Conservation (phyloP, 208 protist species). For the Leishmania lainsoni region DNA sequence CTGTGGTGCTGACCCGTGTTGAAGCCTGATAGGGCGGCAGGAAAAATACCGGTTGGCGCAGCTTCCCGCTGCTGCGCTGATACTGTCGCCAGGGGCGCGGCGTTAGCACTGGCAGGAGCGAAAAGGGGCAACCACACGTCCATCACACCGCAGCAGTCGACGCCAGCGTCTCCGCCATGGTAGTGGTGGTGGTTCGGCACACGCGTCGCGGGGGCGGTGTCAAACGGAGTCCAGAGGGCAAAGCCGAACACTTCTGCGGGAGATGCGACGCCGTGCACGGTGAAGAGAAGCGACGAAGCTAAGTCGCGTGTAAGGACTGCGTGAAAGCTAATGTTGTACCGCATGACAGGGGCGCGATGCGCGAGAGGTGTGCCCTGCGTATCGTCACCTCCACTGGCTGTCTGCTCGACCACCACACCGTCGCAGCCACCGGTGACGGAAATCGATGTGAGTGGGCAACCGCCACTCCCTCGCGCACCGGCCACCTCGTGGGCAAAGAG, state of each 20-base stretch:
- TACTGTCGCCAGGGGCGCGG: background rate
- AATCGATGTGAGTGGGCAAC: conserved; percentile 19
- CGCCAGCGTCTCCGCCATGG: background rate
- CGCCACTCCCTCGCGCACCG: background rate
- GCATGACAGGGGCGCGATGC: conserved; percentile 38
- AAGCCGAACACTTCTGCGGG: conserved; percentile 46
- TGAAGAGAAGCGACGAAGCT: conserved; percentile 46
- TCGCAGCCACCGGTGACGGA: conserved; percentile 28
- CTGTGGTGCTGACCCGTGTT: background rate
- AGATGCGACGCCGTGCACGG: conserved; percentile 37
- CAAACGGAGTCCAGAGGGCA: conserved; percentile 41
- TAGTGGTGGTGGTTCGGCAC: background rate
- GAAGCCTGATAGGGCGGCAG: background rate
- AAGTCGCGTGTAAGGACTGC: conserved; percentile 32
- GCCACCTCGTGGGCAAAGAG: conserved; percentile 9
- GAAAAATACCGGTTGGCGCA: background rate
- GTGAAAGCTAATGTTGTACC: conserved; percentile 42
- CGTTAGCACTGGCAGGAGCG: conserved; percentile 7
- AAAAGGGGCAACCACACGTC: conserved; percentile 62
- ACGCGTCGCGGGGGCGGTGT: background rate
- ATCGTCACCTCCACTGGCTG: background rate
- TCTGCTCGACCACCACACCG: conserved; percentile 2
- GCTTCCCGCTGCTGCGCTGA: background rate
- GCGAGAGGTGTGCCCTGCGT: background rate
- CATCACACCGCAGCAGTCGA: conserved; percentile 4